Evolutionary conservation across 306 rosid species (phyloP), one percentile per base, ranked within the genome.

Genomic region (Begonia peltatifolia): DNA sequence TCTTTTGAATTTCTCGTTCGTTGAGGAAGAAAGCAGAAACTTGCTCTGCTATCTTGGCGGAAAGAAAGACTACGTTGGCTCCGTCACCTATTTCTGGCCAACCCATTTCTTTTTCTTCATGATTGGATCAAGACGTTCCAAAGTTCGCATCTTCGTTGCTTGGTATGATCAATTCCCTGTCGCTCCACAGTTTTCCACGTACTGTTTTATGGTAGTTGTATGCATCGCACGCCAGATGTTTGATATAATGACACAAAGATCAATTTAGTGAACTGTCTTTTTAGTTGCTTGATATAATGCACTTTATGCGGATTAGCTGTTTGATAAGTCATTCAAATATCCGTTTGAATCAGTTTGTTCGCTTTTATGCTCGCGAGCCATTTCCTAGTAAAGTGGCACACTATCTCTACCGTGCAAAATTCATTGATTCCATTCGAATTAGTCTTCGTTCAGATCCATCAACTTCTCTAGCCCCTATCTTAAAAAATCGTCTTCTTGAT

Each of bases 401-500:
- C 68, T 87, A 83, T 74, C 77, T 87, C 15, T 41, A 77, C 71
- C 95, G 94, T 25, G 88, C 95, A 46, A 78, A 71, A 23, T 82
- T 83, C 70, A 74, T 87, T 9, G 84, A 87, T 44, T 71, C 93
- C 35, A 77, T 87, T 62, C 84, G 95, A n/a, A 70, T 83, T 18
- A 47, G 63, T 23, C 77, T 87, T 18, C 93, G 93, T 0, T 71
- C 84, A 50, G 42, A 35, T 46, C 44, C 60, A 23, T 65, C 76
- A 47, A 63, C 46, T 61, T 74, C 87, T 0, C 87, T 87, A 35
- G 41, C 65, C 12, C 44, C 59, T 58, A 58, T 74, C 56, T 44
- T 77, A 53, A 76, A 56, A 41, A 71, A 78, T 59, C 69, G 79
- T 9, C 77, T 71, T 47, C 61, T 80, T 1, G 95, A 83, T 63